Evolutionary conservation across 2,329 filamentous ascomycete genomes (phyloP), one percentile per base, ranked within the genome.

Genomic region (Diplodia corticola): DNA sequence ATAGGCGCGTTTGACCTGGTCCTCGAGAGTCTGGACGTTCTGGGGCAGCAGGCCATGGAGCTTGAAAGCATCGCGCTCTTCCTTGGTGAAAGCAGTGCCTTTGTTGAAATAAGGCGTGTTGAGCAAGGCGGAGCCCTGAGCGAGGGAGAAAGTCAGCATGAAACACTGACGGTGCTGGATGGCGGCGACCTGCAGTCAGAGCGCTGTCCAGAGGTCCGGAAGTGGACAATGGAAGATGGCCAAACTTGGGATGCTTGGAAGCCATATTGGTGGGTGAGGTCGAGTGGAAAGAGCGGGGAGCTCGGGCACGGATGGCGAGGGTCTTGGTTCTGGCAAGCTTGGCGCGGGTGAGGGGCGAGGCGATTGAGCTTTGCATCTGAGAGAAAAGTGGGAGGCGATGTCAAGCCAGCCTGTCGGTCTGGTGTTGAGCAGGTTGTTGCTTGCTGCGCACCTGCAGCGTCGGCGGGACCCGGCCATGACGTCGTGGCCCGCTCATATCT

Each of bases 1-100:
- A 75, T 96, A 96, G 0, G 93, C 92, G 26, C 93, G 86, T 66
- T 86, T 80, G 59, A 87, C 86, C 74, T 96, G 93, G 72, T 92
- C 87, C 4, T 93, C 89, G 5, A 96, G 83, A 0, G 87, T 90
- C 73, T 94, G 90, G 6, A 92, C 81, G 72, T 88, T 85, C 9
- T 86, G 82, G 0, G 93, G 93, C 0, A 96, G 81, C 6, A 96
- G 80, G 4, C 92, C 91, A 20, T 87, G 84, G 1, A 96, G 84
- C 35, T 86, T 85, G 76, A 96, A 96, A 0, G 80, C 79, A 2
- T 80, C 78, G 12, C 92, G 86, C 73, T 96, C 92, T 30, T 90
- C 79, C 0, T 80, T 72, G 0, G 90, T 85, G 71, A 94, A 94
- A 0, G 88, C 91, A 3, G 91, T 92, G 33, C 92, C 92, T 77